A percentile compares a stretch with the other conserved stretches of the same genome.
These are phyloP conservation scores for Hypomyces perniciosus DNA, from an alignment of 2,329 filamentous ascomycete genomes.

Conservation along the genomic window DNA sequence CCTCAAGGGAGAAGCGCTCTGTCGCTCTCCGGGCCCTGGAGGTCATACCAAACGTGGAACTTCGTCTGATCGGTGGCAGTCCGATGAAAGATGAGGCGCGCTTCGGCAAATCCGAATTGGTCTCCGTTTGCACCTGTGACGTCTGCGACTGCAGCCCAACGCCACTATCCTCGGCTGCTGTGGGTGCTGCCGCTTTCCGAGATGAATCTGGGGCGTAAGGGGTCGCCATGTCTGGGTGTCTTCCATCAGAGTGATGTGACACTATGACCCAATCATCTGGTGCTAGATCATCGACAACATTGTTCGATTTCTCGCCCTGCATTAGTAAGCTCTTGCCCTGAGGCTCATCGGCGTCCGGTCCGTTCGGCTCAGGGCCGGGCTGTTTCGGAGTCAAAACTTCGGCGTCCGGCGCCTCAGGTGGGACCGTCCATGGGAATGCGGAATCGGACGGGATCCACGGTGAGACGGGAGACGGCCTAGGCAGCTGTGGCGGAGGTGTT, in stretches of 20 bases:
- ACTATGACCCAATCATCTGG: slow-evolving; percentile 29
- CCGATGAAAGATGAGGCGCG: slow-evolving; percentile 49
- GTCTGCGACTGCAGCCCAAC: slow-evolving; percentile 15
- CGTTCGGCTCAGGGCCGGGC: slow-evolving; percentile 4
- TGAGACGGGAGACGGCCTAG: slow-evolving; percentile 12
- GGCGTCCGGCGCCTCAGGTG: background rate
- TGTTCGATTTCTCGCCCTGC: background rate
- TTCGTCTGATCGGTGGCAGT: slow-evolving; percentile 52
- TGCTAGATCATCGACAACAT: background rate
- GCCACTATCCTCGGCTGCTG: slow-evolving; percentile 8
- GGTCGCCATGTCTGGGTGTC: slow-evolving; percentile 2
- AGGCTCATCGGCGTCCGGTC: background rate
- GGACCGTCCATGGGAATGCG: slow-evolving; percentile 7
- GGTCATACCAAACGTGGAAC: slow-evolving; percentile 48
- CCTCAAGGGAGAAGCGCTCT: slow-evolving; percentile 26
- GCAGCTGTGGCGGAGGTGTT: slow-evolving; percentile 11
- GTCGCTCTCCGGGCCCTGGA: slow-evolving; percentile 29
- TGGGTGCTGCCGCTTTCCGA: background rate
- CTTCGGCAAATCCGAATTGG: slow-evolving; percentile 25
- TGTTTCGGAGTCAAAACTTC: background rate
- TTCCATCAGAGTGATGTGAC: slow-evolving; percentile 18
- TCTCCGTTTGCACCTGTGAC: slow-evolving; percentile 4
- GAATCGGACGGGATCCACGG: slow-evolving; percentile 10
- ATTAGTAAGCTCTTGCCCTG: background rate
- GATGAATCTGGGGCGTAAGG: background rate